Base-by-base conservation (phyloP, 2,329 filamentous ascomycete species). In the Aureobasidium leucospermi region DNA sequence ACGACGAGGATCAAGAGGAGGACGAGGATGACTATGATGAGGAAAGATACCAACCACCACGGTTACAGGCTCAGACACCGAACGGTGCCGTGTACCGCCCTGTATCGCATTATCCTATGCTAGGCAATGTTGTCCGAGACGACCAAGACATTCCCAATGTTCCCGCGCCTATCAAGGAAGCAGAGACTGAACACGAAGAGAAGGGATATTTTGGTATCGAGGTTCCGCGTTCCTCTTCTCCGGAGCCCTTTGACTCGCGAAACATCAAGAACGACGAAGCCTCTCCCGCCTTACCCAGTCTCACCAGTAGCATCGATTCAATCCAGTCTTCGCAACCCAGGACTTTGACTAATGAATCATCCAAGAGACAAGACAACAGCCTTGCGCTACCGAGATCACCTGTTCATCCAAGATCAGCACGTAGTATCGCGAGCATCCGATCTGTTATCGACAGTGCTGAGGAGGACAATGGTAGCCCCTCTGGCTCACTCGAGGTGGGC, bases 391-490 rank as follows among this genome's bases (percentile, higher is more conserved):
- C 70, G 3, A 65, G 66, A 46, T 71, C 71, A 10, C 71, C 77
- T 7, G 67, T 68, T 4, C 74, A 71, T 43, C 75, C 74, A 5
- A 69, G 70, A 31, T 75, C 77, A n/a, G 72, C 77, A 15, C 64
- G 70, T 28, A 72, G 70, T 60, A 66, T 70, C 45, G 67, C 78
- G n/a, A 79, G 76, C 66, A 75, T 78, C 36, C 68, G 76, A 49
- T 78, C 78, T 10, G 73, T 77, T 10, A 71, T 67, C 5, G 76
- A 79, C 59, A 85, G 83, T 31, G 86, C 84, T 1, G 81, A 83
- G 61, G 89, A 92, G 53, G 88, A 90, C 58, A 89, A 93, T 61
- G 81, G 80, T 47, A 80, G 81, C 67, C 82, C 80, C 1, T 76
- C 80, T 60, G 76, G 74, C 29, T 76, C 91, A 52, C 96, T 92